These are phyloP conservation scores for Pterocarpus macrocarpus DNA, from an alignment of 306 rosid species.

Conservation along the genomic window DNA sequence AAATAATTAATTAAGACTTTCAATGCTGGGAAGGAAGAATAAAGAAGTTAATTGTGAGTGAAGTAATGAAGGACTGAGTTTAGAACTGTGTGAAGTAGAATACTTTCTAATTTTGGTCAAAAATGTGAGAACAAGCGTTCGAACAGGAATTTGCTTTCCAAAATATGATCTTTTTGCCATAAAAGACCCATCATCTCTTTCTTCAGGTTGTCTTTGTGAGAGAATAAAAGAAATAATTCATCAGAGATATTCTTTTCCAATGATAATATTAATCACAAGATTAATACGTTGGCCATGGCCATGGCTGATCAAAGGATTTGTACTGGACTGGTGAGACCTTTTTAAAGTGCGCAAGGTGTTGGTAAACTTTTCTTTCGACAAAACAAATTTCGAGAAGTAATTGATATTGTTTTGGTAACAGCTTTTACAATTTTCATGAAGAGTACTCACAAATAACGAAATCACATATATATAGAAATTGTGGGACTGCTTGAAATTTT, in stretches of 20 bases:
- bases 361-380: background rate
- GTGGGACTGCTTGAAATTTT: background rate
- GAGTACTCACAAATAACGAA: background rate
- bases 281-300: background rate
- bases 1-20: conserved; percentile 12
- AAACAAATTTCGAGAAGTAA: background rate
- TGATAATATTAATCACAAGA: conserved; percentile 21
- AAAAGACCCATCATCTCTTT: conserved; percentile 65
- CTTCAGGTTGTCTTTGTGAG: conserved; percentile 51
- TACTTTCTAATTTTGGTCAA: conserved; percentile 69
- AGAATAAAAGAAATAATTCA: conserved; percentile 33
- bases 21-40: conserved; percentile 61
- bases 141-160: conserved; percentile 79
- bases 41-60: conserved; percentile 86
- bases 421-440: background rate
- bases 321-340: background rate
- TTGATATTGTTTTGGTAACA: background rate
- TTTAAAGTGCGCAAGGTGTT: background rate
- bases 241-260: conserved; percentile 40
- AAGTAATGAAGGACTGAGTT: conserved; percentile 71
- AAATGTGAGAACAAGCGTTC: conserved; percentile 71
- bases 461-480: background rate
- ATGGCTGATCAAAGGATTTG: background rate
- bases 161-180: conserved; percentile 55
- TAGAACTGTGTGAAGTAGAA: conserved; percentile 65